A percentile compares a stretch with the other conserved stretches of the same genome.
Evolutionary conservation across 805 yeast species (phyloP).

Genomic region (Starmera caribaea): DNA sequence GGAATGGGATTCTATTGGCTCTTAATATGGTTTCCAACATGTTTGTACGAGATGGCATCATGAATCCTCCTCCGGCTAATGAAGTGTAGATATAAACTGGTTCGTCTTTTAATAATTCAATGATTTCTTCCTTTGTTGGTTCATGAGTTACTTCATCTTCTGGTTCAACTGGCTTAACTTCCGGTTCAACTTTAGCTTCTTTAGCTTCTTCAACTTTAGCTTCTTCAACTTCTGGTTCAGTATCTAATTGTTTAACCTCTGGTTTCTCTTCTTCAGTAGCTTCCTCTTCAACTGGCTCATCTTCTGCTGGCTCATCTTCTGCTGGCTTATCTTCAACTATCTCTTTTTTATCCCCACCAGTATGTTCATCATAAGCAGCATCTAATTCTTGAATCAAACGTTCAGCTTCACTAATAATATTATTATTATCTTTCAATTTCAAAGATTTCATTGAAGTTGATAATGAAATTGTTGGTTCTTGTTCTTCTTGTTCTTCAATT

Average conservation of each 20-base stretch:
- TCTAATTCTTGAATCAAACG: conserved; percentile 13
- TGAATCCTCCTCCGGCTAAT: conserved; percentile 76
- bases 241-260: neutral
- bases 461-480: neutral
- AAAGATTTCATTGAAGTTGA: neutral
- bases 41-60: conserved; percentile 68
- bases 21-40: conserved; percentile 63
- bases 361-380: conserved; percentile 5
- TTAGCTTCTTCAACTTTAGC: neutral
- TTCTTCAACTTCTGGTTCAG: neutral
- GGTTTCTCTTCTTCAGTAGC: neutral
- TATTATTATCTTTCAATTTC: too few relatives aligned
- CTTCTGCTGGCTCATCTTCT: neutral
- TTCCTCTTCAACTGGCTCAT: conserved; percentile 2
- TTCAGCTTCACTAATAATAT: conserved; percentile 8
- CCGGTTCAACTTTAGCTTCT: neutral
- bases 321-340: neutral
- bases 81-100: conserved; percentile 80
- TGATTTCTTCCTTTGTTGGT: conserved; percentile 20
- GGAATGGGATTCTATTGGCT: conserved; percentile 62
- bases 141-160: conserved; percentile 5
- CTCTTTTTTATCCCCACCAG: neutral
- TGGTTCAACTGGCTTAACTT: conserved; percentile 5
- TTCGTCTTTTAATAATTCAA: conserved; percentile 23
- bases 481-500: conserved; percentile 5